Base-by-base conservation (phyloP, 164 flowering plant species). In the Platanus orientalis region DNA sequence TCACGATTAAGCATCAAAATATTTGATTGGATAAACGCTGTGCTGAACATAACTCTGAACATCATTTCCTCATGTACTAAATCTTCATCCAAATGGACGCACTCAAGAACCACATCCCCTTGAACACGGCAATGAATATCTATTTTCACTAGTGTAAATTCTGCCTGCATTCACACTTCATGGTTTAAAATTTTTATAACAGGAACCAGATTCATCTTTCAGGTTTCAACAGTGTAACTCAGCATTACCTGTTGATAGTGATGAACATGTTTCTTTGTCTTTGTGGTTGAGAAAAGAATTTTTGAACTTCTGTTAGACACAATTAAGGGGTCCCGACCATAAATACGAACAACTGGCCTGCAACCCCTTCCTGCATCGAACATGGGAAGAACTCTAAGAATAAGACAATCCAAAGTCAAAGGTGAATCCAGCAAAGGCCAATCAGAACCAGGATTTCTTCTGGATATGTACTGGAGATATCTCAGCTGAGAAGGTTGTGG, bases 51-150 rank as follows among this genome's bases (percentile, higher is more conserved):
- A 56, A 86, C 63, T 75, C 96, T 74, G 69, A 93, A 84, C 73
- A 93, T 79, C 85, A 87, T 85, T 71, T 90, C 90, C 74, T 93
- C 97, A 10, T 65, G 91, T 21, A 76, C 66, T 20, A 80, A 57
- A 71, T 87, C 92, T 51, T 82, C 90, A 61, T 81, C 80, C 69
- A 88, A 72, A 72, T 88, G 83, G 60, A 90, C 69, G 75, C 98
- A 93, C 78, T 93, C 97, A 32, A 93, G 79, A 63, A 93, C 94
- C 58, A 93, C 88, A 72, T 93, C 98, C 63, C 97, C 98, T 80
- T 87, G 92, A 74, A 93, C 77, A 60, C 77, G 94, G 71, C 88
- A 82, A 69, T 73, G 85, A 36, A 90, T 66, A 69, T 85, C 92
- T 47, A 93, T 62, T 76, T 85, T 84, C 60, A 85, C 85, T 45